Conservation (phyloP, 2,329 filamentous ascomycete genomes). For the Akanthomyces lecanii region DNA sequence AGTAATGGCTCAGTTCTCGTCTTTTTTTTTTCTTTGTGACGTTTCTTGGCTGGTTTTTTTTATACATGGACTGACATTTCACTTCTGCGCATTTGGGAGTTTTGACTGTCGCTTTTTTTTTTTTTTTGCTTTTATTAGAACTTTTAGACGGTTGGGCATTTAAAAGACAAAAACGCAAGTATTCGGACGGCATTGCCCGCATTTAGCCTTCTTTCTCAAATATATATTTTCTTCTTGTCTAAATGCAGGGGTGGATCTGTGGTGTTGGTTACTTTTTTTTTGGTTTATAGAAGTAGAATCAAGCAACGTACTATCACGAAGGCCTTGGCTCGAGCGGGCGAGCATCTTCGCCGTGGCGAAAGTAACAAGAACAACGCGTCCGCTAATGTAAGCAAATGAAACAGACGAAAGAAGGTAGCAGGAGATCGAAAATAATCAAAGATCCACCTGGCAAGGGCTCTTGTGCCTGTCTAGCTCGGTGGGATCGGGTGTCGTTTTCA, state of each 20-base stretch:
- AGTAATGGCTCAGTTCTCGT: too few species aligned
- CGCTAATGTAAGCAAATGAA: too few species aligned
- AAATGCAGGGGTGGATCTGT: not conserved
- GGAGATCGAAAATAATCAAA: not conserved
- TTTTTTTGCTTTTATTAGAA: not conserved
- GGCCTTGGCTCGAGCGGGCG: too few species aligned
- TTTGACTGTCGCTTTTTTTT: not conserved
- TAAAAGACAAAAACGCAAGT: conserved; percentile 4
- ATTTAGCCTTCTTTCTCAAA: not conserved
- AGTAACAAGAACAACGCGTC: too few species aligned
- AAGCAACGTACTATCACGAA: too few species aligned
- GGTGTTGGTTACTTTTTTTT: not conserved
- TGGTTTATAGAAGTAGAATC: not conserved
- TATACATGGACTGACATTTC: not conserved
- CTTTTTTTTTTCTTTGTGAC: not conserved
- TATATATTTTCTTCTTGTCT: not conserved
- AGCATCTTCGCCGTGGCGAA: too few species aligned
- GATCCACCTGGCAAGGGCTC: not conserved
- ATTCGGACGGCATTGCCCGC: not conserved
- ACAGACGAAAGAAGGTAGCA: too few species aligned
- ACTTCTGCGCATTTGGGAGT: conserved; percentile 7
- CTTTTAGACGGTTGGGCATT: conserved; percentile 11
- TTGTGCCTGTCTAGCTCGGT: conserved; percentile 2
- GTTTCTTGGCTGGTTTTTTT: not conserved
- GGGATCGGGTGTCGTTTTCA: conserved; percentile 8